Evolutionary conservation across 805 yeast species (phyloP), one percentile per base, ranked within the genome.

Genomic region (Candida nanaspora): DNA sequence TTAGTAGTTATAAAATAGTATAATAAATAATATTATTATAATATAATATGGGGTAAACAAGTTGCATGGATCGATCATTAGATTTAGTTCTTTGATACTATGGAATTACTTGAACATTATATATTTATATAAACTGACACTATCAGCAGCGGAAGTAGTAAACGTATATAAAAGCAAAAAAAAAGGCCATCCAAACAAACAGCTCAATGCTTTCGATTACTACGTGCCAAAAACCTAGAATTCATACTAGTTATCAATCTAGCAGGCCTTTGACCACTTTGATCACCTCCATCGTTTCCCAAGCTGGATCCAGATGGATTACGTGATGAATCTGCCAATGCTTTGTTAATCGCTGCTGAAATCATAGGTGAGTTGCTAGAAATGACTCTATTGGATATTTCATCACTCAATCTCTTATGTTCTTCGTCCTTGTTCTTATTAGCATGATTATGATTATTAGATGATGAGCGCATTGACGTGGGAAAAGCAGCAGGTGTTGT

Each of bases 191-290:
- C n/a, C n/a, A 14, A 4, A 30, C 20, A 6, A 30, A 11, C 4
- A 33, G 4, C 6, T 40, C 40, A 53, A 53, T 64, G 70, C 41
- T 65, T 70, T 45, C 78, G 59, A 19, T 67, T 64, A 39, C 78
- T 72, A 51, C 86, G 61, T 4, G 84, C 80, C 43, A 80, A 58
- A 36, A 81, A 64, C 50, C 75, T 76, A 6, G 86, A 80, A 53
- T 77, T 79, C 72, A 72, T 65, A 14, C 78, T 63, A 3, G 83
- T 77, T 18, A 78, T 68, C 18, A 56, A 38, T 25, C 53, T 61
- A 37, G 56, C 53, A 19, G 19, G 37, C 21, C 29, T 27, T 38
- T 25, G 40, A n/a, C n/a, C n/a, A n/a, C n/a, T n/a, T n/a, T n/a
- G n/a, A n/a, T n/a, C n/a, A n/a, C n/a, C n/a, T n/a, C n/a, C n/a